phyloP scores from a whole-genome alignment of 495 filamentous ascomycete species.

The Daldinia childiae region DNA sequence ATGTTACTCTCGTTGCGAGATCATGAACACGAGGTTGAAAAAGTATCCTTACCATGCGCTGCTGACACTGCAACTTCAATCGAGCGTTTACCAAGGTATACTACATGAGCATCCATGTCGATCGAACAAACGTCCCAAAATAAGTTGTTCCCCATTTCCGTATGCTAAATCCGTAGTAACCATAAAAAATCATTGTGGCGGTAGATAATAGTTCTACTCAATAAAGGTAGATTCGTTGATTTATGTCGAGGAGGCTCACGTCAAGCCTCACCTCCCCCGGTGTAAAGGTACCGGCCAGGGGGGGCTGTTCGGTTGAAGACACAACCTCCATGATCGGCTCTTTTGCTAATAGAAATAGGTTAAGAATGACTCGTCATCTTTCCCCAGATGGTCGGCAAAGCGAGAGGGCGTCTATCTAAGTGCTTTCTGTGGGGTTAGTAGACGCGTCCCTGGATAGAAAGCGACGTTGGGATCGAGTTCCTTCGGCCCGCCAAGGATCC shows the following conservation, averaged over 20 bases:
- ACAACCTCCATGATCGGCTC: conserved; percentile 31
- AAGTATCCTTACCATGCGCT: conserved; percentile 12
- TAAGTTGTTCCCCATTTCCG: conserved; percentile 7
- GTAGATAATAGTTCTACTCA: neutral
- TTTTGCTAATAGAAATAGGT: conserved; percentile 22
- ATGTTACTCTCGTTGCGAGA: conserved; percentile 17
- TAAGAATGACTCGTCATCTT: conserved; percentile 38
- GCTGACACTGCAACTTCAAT: conserved; percentile 21
- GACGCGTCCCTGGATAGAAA: conserved; percentile 28
- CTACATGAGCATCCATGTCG: conserved; percentile 12
- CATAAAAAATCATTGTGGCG: neutral
- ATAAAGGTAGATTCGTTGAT: neutral
- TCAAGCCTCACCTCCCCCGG: conserved; percentile 1
- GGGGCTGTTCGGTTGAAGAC: conserved; percentile 4
- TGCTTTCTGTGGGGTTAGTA: conserved; percentile 31
- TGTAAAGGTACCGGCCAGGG: conserved; percentile 1
- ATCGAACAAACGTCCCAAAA: conserved; percentile 4
- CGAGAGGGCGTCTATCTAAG: conserved; percentile 4
- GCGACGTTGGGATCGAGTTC: conserved; percentile 24
- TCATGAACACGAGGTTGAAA: conserved; percentile 29
- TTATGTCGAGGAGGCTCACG: conserved; percentile 9
- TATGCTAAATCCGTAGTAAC: neutral
- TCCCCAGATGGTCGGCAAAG: conserved; percentile 38
- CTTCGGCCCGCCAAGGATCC: conserved; percentile 39
- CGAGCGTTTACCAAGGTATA: conserved; percentile 10